Conservation (phyloP, 169 alveolate genomes). For the Cryptosporidium canis region DNA sequence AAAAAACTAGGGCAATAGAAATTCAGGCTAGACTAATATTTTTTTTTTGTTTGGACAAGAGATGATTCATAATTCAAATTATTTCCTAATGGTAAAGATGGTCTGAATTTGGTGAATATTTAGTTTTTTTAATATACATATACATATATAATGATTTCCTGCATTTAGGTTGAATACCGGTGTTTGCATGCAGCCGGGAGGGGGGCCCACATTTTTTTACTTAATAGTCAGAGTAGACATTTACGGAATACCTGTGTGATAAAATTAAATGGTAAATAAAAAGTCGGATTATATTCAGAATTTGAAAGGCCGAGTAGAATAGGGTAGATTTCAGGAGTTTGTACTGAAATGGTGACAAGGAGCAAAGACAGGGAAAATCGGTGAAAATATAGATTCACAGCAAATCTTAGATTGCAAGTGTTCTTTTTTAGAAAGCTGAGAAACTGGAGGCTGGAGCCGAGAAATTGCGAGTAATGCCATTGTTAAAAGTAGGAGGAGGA, state of each 20-base stretch:
- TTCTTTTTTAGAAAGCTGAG: too few relatives aligned
- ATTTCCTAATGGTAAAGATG: too few relatives aligned
- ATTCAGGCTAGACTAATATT: neutral
- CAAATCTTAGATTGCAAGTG: too few relatives aligned
- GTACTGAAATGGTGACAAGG: too few relatives aligned
- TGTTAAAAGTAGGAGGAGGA: neutral
- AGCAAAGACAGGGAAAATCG: too few relatives aligned
- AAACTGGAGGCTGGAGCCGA: too few relatives aligned
- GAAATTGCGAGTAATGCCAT: too few relatives aligned
- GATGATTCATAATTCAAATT: too few relatives aligned
- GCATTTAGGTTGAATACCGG: neutral
- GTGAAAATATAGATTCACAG: too few relatives aligned
- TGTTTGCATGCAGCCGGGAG: conserved; percentile 11
- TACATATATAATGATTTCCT: neutral
- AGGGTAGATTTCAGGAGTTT: neutral
- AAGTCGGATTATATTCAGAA: neutral
- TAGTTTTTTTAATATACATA: too few relatives aligned
- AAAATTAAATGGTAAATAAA: neutral
- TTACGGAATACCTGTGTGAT: conserved; percentile 64
- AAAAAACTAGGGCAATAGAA: neutral
- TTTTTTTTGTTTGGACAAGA: neutral
- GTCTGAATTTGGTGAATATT: too few relatives aligned
- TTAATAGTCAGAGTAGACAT: conserved; percentile 32
- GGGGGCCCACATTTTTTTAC: neutral
- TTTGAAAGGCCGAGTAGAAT: neutral